phyloP scores from a whole-genome alignment of 169 alveolate genomes.

The Plasmodium billcollinsi region DNA sequence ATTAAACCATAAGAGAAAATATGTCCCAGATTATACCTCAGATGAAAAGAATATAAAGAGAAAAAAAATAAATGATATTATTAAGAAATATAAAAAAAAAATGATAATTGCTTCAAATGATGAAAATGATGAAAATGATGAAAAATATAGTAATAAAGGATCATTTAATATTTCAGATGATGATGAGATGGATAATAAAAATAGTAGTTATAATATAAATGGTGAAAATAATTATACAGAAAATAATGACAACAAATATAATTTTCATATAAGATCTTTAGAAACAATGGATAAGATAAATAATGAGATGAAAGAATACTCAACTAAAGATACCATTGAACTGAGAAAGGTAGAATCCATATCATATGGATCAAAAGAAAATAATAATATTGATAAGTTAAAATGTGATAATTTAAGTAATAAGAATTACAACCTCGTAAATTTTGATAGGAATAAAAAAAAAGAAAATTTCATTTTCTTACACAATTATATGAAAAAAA shows the following conservation, averaged over 20 bases:
- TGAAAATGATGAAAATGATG: too few species aligned
- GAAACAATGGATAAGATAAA: not conserved
- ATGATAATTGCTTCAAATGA: slow-evolving; percentile 6
- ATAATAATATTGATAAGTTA: slow-evolving; percentile 3
- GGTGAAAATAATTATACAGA: not conserved
- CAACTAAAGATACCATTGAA: not conserved
- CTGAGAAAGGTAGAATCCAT: not conserved
- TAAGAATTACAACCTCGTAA: not conserved
- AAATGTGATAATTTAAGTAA: not conserved
- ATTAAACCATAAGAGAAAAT: slow-evolving; percentile 10
- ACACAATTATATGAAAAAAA: too few species aligned
- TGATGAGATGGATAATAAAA: not conserved
- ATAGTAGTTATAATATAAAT: not conserved
- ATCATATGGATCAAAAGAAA: not conserved
- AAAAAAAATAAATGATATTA: slow-evolving; percentile 76
- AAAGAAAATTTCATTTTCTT: too few species aligned
- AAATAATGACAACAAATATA: not conserved
- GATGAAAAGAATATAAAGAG: slow-evolving; percentile 35
- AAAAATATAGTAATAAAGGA: not conserved
- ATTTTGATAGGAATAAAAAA: not conserved
- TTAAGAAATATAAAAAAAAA: slow-evolving; percentile 67
- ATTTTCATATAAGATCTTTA: not conserved
- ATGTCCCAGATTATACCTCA: slow-evolving; percentile 4
- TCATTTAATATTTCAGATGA: slow-evolving; percentile 6
- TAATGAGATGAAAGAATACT: not conserved